phyloP scores from a whole-genome alignment of 352 stramenopile genomes.

The Globisporangium irregulare region DNA sequence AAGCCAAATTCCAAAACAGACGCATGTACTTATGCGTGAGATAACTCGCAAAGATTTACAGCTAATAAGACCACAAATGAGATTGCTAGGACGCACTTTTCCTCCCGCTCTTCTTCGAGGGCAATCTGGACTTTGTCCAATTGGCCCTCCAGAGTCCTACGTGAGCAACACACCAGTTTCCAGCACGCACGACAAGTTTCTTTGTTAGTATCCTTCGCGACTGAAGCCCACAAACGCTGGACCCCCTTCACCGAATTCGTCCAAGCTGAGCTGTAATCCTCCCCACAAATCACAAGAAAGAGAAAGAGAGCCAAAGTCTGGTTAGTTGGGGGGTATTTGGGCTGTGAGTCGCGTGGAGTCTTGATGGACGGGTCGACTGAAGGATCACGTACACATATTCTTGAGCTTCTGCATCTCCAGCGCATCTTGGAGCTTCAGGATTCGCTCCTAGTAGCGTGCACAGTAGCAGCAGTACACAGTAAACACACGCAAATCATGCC shows the following conservation, averaged over 20 bases:
- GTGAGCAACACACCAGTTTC: too few species aligned
- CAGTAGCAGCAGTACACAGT: neutral
- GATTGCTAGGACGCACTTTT: constrained; percentile 40
- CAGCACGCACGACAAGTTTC: neutral
- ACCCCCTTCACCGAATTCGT: constrained; percentile 37
- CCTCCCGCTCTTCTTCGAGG: constrained; percentile 63
- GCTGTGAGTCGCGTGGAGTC: neutral
- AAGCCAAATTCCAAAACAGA: neutral
- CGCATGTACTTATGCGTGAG: neutral
- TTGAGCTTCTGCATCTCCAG: constrained; percentile 80
- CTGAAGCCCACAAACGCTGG: neutral
- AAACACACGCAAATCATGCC: too few species aligned
- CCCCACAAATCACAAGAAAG: neutral
- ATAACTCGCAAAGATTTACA: neutral
- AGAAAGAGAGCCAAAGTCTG: neutral
- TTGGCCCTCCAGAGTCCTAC: constrained; percentile 58
- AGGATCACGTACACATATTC: constrained; percentile 50
- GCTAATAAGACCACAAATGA: neutral
- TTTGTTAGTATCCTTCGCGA: too few species aligned
- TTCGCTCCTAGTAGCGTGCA: constrained; percentile 43
- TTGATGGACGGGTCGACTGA: neutral
- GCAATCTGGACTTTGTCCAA: constrained; percentile 56
- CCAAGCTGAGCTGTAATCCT: constrained; percentile 49
- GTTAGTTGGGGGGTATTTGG: neutral
- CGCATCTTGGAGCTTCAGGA: constrained; percentile 77